These are phyloP conservation scores for Colletotrichum musae DNA, from an alignment of 2,329 filamentous ascomycete species.

Conservation along the genomic window DNA sequence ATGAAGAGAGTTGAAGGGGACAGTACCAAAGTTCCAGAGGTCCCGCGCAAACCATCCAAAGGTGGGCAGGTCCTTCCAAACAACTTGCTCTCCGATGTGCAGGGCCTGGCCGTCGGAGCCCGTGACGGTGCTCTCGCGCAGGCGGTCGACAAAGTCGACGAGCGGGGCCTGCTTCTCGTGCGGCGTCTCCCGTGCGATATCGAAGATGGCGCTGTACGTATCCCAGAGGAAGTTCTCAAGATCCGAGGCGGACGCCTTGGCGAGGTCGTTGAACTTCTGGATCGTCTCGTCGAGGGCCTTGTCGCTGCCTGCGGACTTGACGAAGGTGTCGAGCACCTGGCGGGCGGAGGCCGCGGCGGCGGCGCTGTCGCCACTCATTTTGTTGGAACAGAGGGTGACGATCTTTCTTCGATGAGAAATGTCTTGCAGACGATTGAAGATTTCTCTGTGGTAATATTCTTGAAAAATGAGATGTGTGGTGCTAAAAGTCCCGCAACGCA, in stretches of 20 bases:
- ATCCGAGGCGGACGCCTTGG: conserved; percentile 19
- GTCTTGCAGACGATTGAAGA: background rate
- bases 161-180: conserved; percentile 43
- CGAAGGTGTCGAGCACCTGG: no score
- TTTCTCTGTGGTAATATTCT: background rate
- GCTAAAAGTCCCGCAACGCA: background rate
- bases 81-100: conserved; percentile 39
- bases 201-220: conserved; percentile 44
- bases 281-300: conserved; percentile 34
- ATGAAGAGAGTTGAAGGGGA: background rate
- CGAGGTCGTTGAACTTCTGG: conserved; percentile 31
- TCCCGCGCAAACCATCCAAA: conserved; percentile 48
- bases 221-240: conserved; percentile 44
- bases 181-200: conserved; percentile 43
- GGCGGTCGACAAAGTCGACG: conserved; percentile 44
- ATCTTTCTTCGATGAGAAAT: no score
- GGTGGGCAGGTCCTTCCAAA: conserved; percentile 49
- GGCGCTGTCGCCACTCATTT: conserved; percentile 15
- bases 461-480: background rate
- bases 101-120: conserved; percentile 42
- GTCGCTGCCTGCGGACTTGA: background rate
- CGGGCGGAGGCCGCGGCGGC: no score
- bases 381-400: background rate
- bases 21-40: conserved; percentile 47
- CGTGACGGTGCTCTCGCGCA: conserved; percentile 40